Conservation (phyloP, 1,139 yeast genomes). For the Saccharomyces hybrid region DNA sequence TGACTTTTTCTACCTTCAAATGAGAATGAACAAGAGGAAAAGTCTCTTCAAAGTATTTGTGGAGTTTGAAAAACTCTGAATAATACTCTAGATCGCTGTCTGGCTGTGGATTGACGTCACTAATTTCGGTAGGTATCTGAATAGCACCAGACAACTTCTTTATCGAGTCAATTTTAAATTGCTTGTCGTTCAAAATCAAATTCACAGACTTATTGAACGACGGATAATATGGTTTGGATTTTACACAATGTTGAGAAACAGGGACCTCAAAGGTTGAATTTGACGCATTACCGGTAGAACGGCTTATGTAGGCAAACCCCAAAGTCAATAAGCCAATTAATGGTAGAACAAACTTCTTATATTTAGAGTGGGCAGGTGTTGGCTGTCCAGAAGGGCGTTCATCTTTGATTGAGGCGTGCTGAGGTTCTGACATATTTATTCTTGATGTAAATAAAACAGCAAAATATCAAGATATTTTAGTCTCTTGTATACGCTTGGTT, state of each 20-base stretch:
- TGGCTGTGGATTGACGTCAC: conserved; percentile 45
- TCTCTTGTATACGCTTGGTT: too few relatives aligned
- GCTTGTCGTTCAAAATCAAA: conserved; percentile 33
- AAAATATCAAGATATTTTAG: neutral
- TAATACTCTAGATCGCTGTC: conserved; percentile 31
- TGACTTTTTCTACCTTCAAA: conserved; percentile 48
- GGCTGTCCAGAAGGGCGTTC: neutral
- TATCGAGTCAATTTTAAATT: conserved; percentile 38
- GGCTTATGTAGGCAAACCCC: neutral
- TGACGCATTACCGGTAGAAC: neutral
- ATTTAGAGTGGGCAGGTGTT: neutral
- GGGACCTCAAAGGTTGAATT: neutral
- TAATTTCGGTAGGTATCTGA: conserved; percentile 53
- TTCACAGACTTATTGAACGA: conserved; percentile 9
- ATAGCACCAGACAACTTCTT: conserved; percentile 48
- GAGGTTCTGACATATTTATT: neutral
- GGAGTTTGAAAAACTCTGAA: conserved; percentile 36
- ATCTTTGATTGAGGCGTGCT: neutral
- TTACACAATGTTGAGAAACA: neutral
- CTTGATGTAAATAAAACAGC: neutral
- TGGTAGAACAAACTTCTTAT: neutral
- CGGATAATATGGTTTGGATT: neutral
- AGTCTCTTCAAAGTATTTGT: conserved; percentile 44
- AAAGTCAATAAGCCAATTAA: neutral
- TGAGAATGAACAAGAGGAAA: conserved; percentile 53